Evolutionary conservation across 345 rosid species (phyloP), one percentile per base, ranked within the genome.

Genomic region (Toxicodendron radicans): DNA sequence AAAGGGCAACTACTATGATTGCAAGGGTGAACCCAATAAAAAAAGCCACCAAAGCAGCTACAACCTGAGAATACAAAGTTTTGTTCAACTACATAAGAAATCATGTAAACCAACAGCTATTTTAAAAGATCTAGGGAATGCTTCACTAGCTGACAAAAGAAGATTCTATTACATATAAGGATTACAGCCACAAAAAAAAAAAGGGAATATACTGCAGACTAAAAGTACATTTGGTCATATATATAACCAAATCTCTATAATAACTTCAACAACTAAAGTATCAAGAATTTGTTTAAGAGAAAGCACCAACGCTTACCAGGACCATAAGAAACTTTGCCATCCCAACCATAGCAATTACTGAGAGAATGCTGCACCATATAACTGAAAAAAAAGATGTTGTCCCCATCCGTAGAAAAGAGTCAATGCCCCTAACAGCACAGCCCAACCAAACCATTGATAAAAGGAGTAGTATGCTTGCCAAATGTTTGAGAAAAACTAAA

Each of bases 361-460:
- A 91, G 78, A 95, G 82, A 71, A 90, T 83, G 82, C 98, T 88
- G 81, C 97, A 93, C 99, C 98, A 95, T 74, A 95, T 75, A 76
- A 91, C 78, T 13, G 93, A 89, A 80, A 91, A 91, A 80, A 92
- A 87, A 5, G 97, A 91, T 41, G 93, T 77, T 17, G 96, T 93
- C 72, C 98, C 97, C 92, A 95, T 82, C 66, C 92, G 89, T 68
- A 91, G 76, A 78, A 95, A 90, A 70, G 98, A 95, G 81, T 88
- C 92, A 53, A 95, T 71, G 66, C 99, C 97, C 75, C 98, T 89
- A 72, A 93, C 71, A 46, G 92, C 86, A 83, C 90, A 93, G 83
- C 90, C 93, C 97, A 95, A 70, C 98, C 97, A 95, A 72, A 91
- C 82, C 85, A 91, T 81, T 71, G 86, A 82, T 16, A 93, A 71